These are phyloP conservation scores for Ogataea nitratoaversa DNA, from an alignment of 805 yeast species.

Conservation along the genomic window DNA sequence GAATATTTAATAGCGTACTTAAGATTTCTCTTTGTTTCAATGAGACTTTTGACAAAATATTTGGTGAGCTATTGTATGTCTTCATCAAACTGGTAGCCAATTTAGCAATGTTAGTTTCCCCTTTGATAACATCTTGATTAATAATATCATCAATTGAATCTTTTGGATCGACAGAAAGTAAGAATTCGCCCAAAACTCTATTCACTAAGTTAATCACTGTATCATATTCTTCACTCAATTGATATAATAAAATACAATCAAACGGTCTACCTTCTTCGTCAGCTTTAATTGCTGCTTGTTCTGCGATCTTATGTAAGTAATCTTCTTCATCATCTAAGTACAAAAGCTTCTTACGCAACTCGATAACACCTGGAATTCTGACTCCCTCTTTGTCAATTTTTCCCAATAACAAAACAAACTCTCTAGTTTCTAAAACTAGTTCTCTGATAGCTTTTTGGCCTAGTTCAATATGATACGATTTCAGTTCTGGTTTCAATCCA, in stretches of 20 bases:
- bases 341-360: constrained; percentile 65
- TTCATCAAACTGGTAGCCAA: constrained; percentile 42
- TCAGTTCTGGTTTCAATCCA: constrained; percentile 22
- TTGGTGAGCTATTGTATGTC: constrained; percentile 50
- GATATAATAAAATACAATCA: constrained; percentile 83
- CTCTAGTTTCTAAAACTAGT: constrained; percentile 80
- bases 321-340: constrained; percentile 52
- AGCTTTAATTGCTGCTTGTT: constrained; percentile 79
- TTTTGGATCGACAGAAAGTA: constrained; percentile 56
- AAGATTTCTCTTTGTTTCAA: constrained; percentile 61
- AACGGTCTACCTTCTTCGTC: constrained; percentile 86
- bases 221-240: constrained; percentile 82
- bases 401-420: constrained; percentile 79
- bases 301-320: constrained; percentile 69
- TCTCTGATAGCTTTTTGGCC: constrained; percentile 81
- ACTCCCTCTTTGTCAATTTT: constrained; percentile 73
- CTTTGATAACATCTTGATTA: constrained; percentile 24
- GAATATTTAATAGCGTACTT: constrained; percentile 57
- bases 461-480: constrained; percentile 44
- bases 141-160: constrained; percentile 19
- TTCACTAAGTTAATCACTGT: constrained; percentile 74
- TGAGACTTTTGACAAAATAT: constrained; percentile 53
- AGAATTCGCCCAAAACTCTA: constrained; percentile 70
- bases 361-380: constrained; percentile 79
- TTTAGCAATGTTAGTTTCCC: constrained; percentile 44